Evolutionary conservation across 768 basidiomycete species (phyloP).

Genomic region (Cyclocybe cylindracea): DNA sequence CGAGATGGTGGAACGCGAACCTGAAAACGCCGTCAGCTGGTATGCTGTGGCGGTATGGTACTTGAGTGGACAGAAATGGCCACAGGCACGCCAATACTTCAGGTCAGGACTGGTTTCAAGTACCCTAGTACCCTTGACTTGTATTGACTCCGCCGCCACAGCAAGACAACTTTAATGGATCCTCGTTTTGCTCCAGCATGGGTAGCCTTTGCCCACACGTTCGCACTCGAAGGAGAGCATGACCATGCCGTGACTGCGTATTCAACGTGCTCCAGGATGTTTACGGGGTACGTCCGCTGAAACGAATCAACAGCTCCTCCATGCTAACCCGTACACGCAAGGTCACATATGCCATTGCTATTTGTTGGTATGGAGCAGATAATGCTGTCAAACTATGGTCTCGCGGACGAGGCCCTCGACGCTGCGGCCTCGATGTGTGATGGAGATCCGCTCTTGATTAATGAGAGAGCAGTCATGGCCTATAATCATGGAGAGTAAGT

Average conservation of each 20-base stretch:
- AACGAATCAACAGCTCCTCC: background rate
- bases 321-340: slow-evolving; percentile 25
- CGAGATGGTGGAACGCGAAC: slow-evolving; percentile 92
- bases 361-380: slow-evolving; percentile 99
- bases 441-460: slow-evolving; percentile 85
- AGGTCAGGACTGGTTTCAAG: slow-evolving; percentile 49
- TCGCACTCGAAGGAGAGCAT: slow-evolving; percentile 96
- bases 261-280: slow-evolving; percentile 94
- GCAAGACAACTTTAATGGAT: slow-evolving; percentile 97
- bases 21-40: slow-evolving; percentile 93
- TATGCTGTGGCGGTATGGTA: slow-evolving; percentile 99
- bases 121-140: background rate
- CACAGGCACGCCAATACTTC: slow-evolving; percentile 91
- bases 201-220: slow-evolving; percentile 98
- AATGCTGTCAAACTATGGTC: slow-evolving; percentile 73
- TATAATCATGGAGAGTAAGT: slow-evolving; percentile 83
- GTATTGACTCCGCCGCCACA: slow-evolving; percentile 29
- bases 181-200: slow-evolving; percentile 95
- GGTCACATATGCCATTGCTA: slow-evolving; percentile 93
- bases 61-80: slow-evolving; percentile 82
- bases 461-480: slow-evolving; percentile 92
- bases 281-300: slow-evolving; percentile 70
- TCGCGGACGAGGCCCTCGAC: slow-evolving; percentile 87
- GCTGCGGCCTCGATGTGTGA: slow-evolving; percentile 83
- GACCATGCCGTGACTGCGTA: slow-evolving; percentile 98